phyloP scores from a whole-genome alignment of 352 stramenopile genomes.

The Phytopythium helicoides region DNA sequence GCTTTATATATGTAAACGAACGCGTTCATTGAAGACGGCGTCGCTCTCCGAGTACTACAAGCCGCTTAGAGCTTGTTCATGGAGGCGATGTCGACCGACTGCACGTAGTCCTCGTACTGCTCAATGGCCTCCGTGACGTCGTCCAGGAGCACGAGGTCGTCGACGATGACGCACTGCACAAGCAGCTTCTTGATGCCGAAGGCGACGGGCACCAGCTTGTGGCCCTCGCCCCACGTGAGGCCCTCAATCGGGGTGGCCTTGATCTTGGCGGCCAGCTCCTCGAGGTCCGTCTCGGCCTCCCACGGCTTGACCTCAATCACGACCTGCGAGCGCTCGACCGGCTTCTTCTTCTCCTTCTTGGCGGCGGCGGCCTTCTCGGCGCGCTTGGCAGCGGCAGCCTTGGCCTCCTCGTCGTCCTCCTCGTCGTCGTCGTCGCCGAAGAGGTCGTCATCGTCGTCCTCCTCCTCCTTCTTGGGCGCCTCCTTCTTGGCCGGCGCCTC shows the following conservation, averaged over 20 bases:
- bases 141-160: constrained; percentile 76
- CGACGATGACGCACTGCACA: constrained; percentile 80
- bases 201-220: constrained; percentile 83
- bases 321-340: constrained; percentile 57
- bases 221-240: constrained; percentile 72
- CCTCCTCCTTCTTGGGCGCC: constrained; percentile 19
- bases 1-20: no score
- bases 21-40: constrained; percentile 2
- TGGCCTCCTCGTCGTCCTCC: constrained; percentile 49
- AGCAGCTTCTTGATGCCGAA: constrained; percentile 89
- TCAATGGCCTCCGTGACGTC: constrained; percentile 84
- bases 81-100: constrained; percentile 81
- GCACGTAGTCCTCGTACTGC: constrained; percentile 80
- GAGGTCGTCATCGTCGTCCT: constrained; percentile 56
- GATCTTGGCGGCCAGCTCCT: constrained; percentile 69
- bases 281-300: constrained; percentile 77
- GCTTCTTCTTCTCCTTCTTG: constrained; percentile 73
- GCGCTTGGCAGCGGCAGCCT: constrained; percentile 50
- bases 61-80: constrained; percentile 86
- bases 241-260: constrained; percentile 72
- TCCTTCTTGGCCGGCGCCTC: constrained; percentile 32
- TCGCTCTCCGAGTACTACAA: not conserved
- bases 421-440: constrained; percentile 60
- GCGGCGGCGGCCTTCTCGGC: constrained; percentile 38
- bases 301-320: constrained; percentile 73